These are phyloP conservation scores for Corchorus olitorius DNA, from an alignment of 345 rosid genomes.

Conservation along the genomic window DNA sequence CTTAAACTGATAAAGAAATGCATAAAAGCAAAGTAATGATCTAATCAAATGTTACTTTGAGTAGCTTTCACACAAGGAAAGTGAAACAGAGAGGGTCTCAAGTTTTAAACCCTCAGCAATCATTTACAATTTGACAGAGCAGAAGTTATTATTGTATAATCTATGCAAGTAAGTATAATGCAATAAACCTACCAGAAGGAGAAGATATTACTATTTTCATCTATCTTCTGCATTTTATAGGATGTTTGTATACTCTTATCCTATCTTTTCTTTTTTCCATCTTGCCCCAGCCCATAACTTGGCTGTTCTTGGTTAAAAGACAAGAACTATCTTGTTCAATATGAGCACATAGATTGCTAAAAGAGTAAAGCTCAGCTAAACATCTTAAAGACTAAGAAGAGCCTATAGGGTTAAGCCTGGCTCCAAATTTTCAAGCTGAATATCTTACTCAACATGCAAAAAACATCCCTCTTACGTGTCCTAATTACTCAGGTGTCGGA, in stretches of 20 bases:
- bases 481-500: not conserved
- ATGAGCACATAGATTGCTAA: not conserved
- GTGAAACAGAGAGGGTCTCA: no score
- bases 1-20: not conserved
- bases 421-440: not conserved
- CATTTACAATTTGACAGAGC: not conserved
- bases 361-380: not conserved
- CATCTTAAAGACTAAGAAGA: not conserved
- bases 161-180: not conserved
- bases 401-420: not conserved
- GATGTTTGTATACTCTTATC: not conserved
- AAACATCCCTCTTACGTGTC: not conserved
- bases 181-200: not conserved
- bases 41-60: no score
- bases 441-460: not conserved
- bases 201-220: not conserved
- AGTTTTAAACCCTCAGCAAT: not conserved
- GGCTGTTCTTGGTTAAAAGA: not conserved
- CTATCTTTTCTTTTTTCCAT: not conserved
- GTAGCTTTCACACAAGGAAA: no score
- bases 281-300: not conserved
- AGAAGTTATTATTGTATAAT: not conserved
- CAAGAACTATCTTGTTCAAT: not conserved
- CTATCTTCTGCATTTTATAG: not conserved
- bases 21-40: no score